Percentiles rank a stretch among this genome's conserved stretches.
Conservation (phyloP, 495 filamentous ascomycete species). For the Penicillium angulare region DNA sequence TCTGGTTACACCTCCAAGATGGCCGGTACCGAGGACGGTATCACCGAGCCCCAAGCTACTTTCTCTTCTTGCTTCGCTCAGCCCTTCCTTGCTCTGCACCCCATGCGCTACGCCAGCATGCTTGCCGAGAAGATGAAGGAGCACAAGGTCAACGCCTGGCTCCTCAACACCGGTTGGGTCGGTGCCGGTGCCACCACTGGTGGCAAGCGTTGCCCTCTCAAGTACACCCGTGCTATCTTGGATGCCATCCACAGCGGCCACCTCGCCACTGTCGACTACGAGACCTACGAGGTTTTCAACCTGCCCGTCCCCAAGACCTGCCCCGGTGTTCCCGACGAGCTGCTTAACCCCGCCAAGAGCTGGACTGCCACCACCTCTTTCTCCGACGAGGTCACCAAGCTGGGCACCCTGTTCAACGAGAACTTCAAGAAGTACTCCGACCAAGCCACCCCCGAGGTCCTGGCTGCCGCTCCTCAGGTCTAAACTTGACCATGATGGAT, state of each 20-base stretch:
- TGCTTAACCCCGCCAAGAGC: slow-evolving; percentile 89
- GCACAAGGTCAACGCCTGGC: slow-evolving; percentile 96
- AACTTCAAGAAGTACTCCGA: slow-evolving; percentile 96
- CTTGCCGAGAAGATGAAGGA: slow-evolving; percentile 94
- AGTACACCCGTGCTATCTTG: slow-evolving; percentile 98
- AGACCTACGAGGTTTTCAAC: slow-evolving; percentile 96
- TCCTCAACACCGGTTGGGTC: slow-evolving; percentile 99
- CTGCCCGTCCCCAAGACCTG: slow-evolving; percentile 86
- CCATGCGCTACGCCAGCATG: slow-evolving; percentile 98
- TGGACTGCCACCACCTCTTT: slow-evolving; percentile 83
- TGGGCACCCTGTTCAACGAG: slow-evolving; percentile 83
- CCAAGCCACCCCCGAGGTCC: slow-evolving; percentile 77
- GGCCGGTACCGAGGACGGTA: slow-evolving; percentile 96
- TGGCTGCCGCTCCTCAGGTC: slow-evolving; percentile 38
- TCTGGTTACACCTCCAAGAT: slow-evolving; percentile 99
- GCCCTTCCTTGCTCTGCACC: slow-evolving; percentile 97
- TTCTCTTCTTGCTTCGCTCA: slow-evolving; percentile 99
- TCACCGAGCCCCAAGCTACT: slow-evolving; percentile 94
- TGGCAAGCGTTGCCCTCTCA: slow-evolving; percentile 97
- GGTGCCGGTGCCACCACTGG: slow-evolving; percentile 92
- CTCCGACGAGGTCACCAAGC: slow-evolving; percentile 81
- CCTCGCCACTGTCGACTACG: slow-evolving; percentile 86
- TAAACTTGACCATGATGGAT: background rate
- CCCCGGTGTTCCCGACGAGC: slow-evolving; percentile 80
- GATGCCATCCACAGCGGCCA: slow-evolving; percentile 97